phyloP scores from a whole-genome alignment of 139 green algal species.

The Chlamydomonas incerta region DNA sequence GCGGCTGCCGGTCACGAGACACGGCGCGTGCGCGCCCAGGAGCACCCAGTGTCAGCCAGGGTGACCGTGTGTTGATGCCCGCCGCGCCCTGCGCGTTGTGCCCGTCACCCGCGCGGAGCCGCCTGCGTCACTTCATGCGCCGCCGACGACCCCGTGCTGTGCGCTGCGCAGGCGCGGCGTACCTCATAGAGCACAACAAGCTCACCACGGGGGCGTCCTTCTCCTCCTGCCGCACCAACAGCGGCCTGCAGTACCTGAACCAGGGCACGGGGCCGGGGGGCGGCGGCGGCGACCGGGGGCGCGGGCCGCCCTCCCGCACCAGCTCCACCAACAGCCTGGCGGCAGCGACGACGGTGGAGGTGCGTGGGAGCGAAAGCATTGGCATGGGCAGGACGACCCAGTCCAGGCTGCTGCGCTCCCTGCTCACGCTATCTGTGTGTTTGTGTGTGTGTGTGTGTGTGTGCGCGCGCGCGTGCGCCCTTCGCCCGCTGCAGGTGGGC shows the following conservation, averaged over 20 bases:
- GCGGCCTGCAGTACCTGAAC: background rate
- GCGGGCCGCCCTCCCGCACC: constrained; percentile 25
- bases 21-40: no score
- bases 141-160: no score
- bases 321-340: constrained; percentile 34
- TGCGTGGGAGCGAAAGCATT: no score
- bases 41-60: no score
- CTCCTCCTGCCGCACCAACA: constrained; percentile 28
- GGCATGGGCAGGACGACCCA: no score
- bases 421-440: no score
- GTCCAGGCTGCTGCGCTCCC: background rate
- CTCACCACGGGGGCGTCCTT: background rate
- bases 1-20: no score
- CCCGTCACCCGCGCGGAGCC: no score
- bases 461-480: no score
- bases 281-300: background rate
- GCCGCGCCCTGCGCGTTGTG: no score
- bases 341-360: background rate
- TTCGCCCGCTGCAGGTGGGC: background rate
- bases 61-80: no score
- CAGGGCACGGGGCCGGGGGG: background rate
- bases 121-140: no score
- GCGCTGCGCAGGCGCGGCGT: constrained; percentile 3
- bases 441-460: background rate
- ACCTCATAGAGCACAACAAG: background rate